phyloP scores from a whole-genome alignment of 345 rosid genomes.

The Cardamine occulta region DNA sequence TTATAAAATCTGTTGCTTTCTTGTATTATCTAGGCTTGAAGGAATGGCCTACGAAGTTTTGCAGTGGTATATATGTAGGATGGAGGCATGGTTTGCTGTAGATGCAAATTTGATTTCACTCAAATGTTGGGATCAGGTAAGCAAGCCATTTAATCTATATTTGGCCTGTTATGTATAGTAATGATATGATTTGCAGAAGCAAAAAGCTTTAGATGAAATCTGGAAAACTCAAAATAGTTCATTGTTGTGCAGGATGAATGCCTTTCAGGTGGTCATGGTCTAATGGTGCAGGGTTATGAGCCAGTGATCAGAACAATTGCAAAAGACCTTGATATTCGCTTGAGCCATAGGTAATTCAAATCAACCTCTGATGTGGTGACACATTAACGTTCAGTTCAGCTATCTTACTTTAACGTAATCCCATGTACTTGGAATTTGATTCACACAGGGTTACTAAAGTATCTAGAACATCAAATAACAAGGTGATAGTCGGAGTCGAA shows the following conservation, averaged over 20 bases:
- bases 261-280: constrained; percentile 93
- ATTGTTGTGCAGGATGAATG: constrained; percentile 69
- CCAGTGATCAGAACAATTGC: constrained; percentile 84
- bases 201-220: background rate
- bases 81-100: constrained; percentile 98
- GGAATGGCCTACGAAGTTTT: constrained; percentile 81
- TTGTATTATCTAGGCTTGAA: constrained; percentile 56
- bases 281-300: constrained; percentile 89
- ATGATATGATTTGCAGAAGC: background rate
- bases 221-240: constrained; percentile 1
- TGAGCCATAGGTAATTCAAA: constrained; percentile 63
- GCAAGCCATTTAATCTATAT: background rate
- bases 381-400: background rate
- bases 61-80: constrained; percentile 90
- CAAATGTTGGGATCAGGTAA: constrained; percentile 92
- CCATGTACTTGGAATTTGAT: background rate
- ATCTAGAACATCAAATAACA: constrained; percentile 48
- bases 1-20: constrained; percentile 9
- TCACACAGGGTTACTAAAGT: constrained; percentile 64
- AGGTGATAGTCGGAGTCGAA: constrained; percentile 66
- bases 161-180: background rate
- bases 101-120: constrained; percentile 88
- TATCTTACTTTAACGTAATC: background rate
- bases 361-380: background rate
- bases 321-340: constrained; percentile 67